A percentile compares a stretch with the other conserved stretches of the same genome.
Evolutionary conservation across 768 basidiomycete genomes (phyloP).

Genomic region (Rhodotorula toruloides): DNA sequence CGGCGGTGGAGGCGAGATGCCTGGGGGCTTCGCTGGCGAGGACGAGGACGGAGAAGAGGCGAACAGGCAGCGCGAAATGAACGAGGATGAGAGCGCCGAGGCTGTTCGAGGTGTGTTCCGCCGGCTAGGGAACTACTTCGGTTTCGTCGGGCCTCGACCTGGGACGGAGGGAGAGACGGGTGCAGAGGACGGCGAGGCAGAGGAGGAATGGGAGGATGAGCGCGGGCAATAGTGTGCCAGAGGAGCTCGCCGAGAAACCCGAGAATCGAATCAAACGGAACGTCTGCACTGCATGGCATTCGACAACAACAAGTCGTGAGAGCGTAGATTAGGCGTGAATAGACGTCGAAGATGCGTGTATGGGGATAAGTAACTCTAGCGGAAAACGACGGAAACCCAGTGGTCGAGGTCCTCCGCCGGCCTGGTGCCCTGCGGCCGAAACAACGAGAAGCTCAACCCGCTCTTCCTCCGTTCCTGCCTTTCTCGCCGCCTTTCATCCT

Average conservation of each 20-base stretch:
- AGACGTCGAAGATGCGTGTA: no score
- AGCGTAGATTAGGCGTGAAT: background rate
- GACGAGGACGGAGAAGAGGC: constrained; percentile 40
- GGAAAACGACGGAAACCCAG: constrained; percentile 22
- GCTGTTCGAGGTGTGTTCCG: constrained; percentile 7
- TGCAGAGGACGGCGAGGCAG: background rate
- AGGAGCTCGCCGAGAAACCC: background rate
- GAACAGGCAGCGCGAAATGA: constrained; percentile 20
- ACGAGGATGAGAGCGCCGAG: constrained; percentile 25
- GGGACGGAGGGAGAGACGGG: no score
- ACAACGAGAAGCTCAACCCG: background rate
- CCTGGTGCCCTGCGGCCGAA: background rate
- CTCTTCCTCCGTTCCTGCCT: background rate
- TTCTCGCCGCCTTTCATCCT: background rate
- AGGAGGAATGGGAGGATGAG: background rate
- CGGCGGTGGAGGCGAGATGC: constrained; percentile 36
- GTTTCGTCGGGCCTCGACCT: constrained; percentile 11
- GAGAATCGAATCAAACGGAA: background rate
- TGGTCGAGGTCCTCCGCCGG: constrained; percentile 8
- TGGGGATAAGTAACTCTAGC: background rate
- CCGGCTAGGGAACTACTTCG: constrained; percentile 22
- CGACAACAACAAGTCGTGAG: background rate
- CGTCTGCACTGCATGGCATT: background rate
- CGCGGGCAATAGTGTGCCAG: no score
- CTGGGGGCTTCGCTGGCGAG: constrained; percentile 42